Evolutionary conservation across 371 early-diverging fungal species (phyloP), one percentile per base, ranked within the genome.

Genomic region (Mucor circinelloides): DNA sequence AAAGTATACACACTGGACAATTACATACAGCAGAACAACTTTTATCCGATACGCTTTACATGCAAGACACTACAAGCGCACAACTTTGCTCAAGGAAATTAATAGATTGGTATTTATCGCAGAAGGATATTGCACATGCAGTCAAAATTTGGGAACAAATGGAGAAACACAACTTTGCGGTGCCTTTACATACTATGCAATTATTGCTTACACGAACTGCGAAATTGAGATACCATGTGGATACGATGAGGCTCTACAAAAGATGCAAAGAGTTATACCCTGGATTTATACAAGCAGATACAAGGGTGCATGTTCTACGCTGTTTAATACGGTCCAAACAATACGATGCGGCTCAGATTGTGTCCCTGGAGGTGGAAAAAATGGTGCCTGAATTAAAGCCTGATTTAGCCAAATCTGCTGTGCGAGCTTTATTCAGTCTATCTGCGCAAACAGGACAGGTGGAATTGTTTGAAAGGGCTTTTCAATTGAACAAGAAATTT

Each of bases 371-470:
- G n/a, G 30, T 79, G 17, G 66, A 64, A 40, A 21, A 50, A 10
- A 7, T 54, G 1, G 10, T 74, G n/a, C 50, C 59, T 10, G 23
- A 54, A 0, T 31, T 71, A 36, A 46, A 57, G 9, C 63, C 64
- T 1, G 7, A 44, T 6, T 44, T 70, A 19, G 66, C 67, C 12
- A 65, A 44, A 44, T 27, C 38, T 1, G 48, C 66, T 1, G 64
- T 63, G 2, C 38, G 64, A 2, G 27, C 70, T 21, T 38, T 80
- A 1, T 77, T 77, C 42, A 56, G 66, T 17, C 42, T 82, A 19
- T 71, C 75, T 50, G 76, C 78, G 2, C 78, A 76, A 32, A 71
- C 77, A 2, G 82, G 80, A 17, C 54, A 74, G 31, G 44, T 71
- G 8, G 59, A 38, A 1, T 13, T 78, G 13, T 79, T 75, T 36